Conservation (phyloP, 2,329 filamentous ascomycete genomes). For the Cyphellophora europaea region DNA sequence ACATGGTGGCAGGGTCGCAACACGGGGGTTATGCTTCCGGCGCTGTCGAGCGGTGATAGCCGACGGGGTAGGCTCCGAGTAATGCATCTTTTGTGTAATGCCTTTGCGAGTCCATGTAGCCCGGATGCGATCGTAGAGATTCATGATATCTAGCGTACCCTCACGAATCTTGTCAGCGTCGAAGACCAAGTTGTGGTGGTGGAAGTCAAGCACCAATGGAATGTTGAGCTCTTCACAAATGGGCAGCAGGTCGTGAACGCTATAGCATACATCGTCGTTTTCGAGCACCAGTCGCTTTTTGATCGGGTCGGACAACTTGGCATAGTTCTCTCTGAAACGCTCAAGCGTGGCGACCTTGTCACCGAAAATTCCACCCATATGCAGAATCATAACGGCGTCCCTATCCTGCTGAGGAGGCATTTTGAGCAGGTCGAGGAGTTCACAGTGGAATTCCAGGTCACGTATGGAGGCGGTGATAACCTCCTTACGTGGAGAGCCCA, state of each 20-base stretch:
- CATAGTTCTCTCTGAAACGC: conserved; percentile 70
- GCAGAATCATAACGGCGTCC: conserved; percentile 88
- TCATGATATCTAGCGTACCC: conserved; percentile 72
- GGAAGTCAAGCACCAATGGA: conserved; percentile 82
- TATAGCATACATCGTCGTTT: conserved; percentile 89
- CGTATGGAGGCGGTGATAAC: conserved; percentile 70
- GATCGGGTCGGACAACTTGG: conserved; percentile 54
- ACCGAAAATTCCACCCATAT: conserved; percentile 85
- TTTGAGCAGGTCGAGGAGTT: conserved; percentile 68
- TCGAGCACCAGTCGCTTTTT: conserved; percentile 80
- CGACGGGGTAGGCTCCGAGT: conserved; percentile 69
- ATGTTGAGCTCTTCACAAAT: conserved; percentile 92
- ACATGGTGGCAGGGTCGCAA: conserved; percentile 73
- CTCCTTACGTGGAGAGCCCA: conserved; percentile 69
- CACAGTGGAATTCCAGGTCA: conserved; percentile 80
- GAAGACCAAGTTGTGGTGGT: conserved; percentile 93
- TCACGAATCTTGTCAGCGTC: conserved; percentile 64
- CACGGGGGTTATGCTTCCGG: conserved; percentile 75
- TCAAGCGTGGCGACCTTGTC: conserved; percentile 72
- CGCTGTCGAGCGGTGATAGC: conserved; percentile 70
- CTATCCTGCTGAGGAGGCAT: conserved; percentile 69
- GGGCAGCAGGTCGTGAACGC: conserved; percentile 82
- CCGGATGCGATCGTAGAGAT: conserved; percentile 65
- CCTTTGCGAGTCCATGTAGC: conserved; percentile 75
- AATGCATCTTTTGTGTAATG: conserved; percentile 95